Conservation (phyloP, 2,329 filamentous ascomycete genomes). For the Ramularia collo-cygni region DNA sequence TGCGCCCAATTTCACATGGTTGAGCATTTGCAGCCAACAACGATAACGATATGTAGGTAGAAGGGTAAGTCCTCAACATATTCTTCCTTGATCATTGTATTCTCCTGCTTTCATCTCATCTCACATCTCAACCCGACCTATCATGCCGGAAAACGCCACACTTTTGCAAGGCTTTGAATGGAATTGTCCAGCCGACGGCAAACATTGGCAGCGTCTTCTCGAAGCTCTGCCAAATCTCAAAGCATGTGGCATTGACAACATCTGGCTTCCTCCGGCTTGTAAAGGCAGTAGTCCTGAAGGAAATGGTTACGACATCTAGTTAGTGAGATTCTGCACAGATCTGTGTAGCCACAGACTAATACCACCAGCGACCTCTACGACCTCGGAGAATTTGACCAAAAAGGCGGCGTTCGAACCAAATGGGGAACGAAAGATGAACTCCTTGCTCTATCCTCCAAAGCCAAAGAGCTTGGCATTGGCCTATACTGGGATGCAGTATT, state of each 20-base stretch:
- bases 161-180: constrained; percentile 67
- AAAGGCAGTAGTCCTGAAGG: constrained; percentile 53
- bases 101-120: background rate
- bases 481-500: constrained; percentile 64
- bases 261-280: constrained; percentile 64
- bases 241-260: constrained; percentile 52
- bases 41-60: too few relatives aligned
- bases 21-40: too few relatives aligned
- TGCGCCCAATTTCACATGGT: too few relatives aligned
- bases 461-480: constrained; percentile 48
- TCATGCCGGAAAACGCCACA: constrained; percentile 33
- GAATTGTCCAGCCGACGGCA: constrained; percentile 57
- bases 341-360: too few relatives aligned
- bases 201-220: constrained; percentile 55
- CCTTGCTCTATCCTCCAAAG: constrained; percentile 43
- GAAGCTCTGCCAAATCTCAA: constrained; percentile 49
- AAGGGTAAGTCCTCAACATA: background rate
- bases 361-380: constrained; percentile 42
- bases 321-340: too few relatives aligned
- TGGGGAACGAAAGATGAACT: constrained; percentile 61
- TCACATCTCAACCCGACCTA: background rate
- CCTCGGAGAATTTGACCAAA: constrained; percentile 62
- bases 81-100: background rate
- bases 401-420: constrained; percentile 55
- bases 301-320: constrained; percentile 55